Conservation (phyloP, 2,329 filamentous ascomycete genomes). For the Sclerotiophoma versabilis region DNA sequence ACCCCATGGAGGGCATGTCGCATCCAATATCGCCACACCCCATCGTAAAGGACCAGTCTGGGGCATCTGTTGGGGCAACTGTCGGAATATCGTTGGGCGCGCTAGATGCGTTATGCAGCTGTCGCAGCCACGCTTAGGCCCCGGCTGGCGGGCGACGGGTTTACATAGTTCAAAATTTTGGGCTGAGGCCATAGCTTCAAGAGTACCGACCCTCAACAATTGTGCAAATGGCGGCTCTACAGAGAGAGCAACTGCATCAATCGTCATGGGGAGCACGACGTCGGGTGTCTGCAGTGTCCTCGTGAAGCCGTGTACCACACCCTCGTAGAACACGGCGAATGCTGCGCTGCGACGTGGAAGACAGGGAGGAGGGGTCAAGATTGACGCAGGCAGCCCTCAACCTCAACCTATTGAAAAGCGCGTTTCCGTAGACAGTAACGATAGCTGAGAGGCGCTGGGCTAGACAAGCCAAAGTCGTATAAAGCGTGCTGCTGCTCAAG, state of each 20-base stretch:
- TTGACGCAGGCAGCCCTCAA: slow-evolving; percentile 24
- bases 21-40: slow-evolving; percentile 27
- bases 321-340: slow-evolving; percentile 7
- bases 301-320: slow-evolving; percentile 1
- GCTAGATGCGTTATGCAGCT: slow-evolving; percentile 19
- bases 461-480: slow-evolving; percentile 19
- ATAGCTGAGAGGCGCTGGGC: slow-evolving; percentile 22
- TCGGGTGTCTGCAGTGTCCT: background rate
- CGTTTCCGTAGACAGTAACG: slow-evolving; percentile 11
- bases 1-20: slow-evolving; percentile 14
- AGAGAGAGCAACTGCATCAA: slow-evolving; percentile 5
- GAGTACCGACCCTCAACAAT: slow-evolving; percentile 31
- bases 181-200: slow-evolving; percentile 27
- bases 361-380: slow-evolving; percentile 17
- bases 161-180: slow-evolving; percentile 21
- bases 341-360: slow-evolving; percentile 16
- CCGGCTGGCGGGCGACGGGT: slow-evolving; percentile 24
- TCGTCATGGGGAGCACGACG: background rate
- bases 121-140: slow-evolving; percentile 24
- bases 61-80: slow-evolving; percentile 33
- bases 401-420: slow-evolving; percentile 4
- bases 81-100: slow-evolving; percentile 22
- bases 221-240: slow-evolving; percentile 31
- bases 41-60: slow-evolving; percentile 21
- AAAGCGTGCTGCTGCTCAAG: slow-evolving; percentile 20